Base-by-base conservation (phyloP, 192 early-diverging fungal genomes). In the Spinellus fusiger region DNA sequence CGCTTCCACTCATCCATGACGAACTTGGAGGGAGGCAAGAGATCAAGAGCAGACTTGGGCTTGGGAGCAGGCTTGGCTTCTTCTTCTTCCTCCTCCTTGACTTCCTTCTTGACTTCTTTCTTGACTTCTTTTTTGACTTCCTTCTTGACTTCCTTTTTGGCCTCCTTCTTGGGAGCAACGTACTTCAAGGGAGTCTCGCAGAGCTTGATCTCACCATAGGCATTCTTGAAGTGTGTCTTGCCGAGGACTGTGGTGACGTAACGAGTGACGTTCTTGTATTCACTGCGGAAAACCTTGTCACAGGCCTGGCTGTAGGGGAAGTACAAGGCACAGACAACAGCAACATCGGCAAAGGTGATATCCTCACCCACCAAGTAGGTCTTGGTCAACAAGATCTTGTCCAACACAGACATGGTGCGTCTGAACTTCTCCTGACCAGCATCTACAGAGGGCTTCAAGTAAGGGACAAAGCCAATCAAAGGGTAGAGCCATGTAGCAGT, bases 321-420 rank as follows among this genome's bases (percentile, higher is more conserved):
- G 48, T 64, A 58, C 51, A 93, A 77, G 25, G 75, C 62, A 53
- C 77, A 67, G 63, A 79, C 84, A 40, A 93, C 66, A 54, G 80
- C 62, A 66, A 96, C 86, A 75, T 98, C 95, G 56, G 95, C 95
- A 28, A 93, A 72, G 64, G 95, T 95, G 67, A 98, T 73, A 65
- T 78, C 79, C 79, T 98, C 95, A 61, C 92, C 95, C 57, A 96
- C 93, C 61, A 98, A 79, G 88, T 85, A 98, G 69, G 95, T 98
- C 77, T 85, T 83, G 82, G 77, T 78, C 53, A 87, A 61, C 22
- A 98, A 80, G 68, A 93, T 76, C 38, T 84, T 81, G 84, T 98
- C 86, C 32, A 98, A 77, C 25, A 77, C 83, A 56, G 56, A 68
- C 35, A 95, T 71, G 55, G 85, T 74, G 44, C 77, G 74, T 76